Evolutionary conservation across 1,284 basidiomycete species (phyloP), one percentile per base, ranked within the genome.

Genomic region (Rhodotorula sp.): DNA sequence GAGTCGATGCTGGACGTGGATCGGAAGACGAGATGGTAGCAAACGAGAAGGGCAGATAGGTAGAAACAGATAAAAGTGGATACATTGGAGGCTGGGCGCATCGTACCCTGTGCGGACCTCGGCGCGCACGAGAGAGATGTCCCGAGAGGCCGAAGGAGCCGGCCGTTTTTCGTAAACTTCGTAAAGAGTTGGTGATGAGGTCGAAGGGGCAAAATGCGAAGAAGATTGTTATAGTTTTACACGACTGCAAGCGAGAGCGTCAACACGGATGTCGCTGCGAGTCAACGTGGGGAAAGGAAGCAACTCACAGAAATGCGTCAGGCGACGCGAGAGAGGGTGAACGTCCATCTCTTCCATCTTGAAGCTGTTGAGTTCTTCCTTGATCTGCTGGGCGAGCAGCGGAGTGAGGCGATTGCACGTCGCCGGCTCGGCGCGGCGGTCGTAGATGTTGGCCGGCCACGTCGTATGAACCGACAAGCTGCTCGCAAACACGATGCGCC

Each of bases 371-470:
- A 79, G 70, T 64, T 79, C 78, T 68, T 79, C 73, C 70, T 76
- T 76, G 70, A 76, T 76, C 52, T 67, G 65, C 64, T 75, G 72
- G 58, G 96, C 96, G 78, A 98, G 84, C 72, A 91, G 88, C 59
- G 96, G 96, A 64, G 96, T 99, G 78, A 99, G 84, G 48, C 92
- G 87, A 84, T 95, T 97, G 89, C 94, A 97, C 29, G 96, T 98
- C 60, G 94, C 95, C 43, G 93, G 93, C 82, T 97, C 96, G 78
- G 92, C 94, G 74, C 94, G 86, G 66, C 96, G 86, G 82, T 99
- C 96, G 82, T 99, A 99, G 68, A 94, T 90, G 57, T 86, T 86
- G 16, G 92, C 84, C 58, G 93, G 89, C 86, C 97, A 98, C 12
- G 96, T 99, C 81, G 94, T 92, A 80, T 98, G 97, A 64, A 97